Evolutionary conservation across 768 basidiomycete genomes (phyloP), one percentile per base, ranked within the genome.

Genomic region (Phaeotremella skinneri): DNA sequence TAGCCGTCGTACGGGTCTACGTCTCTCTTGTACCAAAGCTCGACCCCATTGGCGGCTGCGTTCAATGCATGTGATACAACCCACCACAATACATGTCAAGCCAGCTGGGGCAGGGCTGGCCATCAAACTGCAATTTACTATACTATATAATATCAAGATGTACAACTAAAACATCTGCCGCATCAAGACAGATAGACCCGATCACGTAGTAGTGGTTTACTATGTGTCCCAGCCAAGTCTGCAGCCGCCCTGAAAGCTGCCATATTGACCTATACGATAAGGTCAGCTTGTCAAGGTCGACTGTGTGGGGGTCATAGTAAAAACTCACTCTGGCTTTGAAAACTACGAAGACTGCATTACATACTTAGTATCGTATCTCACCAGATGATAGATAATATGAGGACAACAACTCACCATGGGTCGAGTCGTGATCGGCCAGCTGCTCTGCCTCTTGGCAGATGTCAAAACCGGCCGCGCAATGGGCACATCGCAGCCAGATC

Each of bases 401-500:
- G 26, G 4, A 32, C 20, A 9, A 6, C 6, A 23, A 61, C 73
- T 56, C 32, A 76, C 73, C 77, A 70, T 94, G 92, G 0, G 83
- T 85, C 59, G 83, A 81, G 66, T 92, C 83, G 70, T 96, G 92
- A 45, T 87, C 87, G 69, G 90, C 90, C 26, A 88, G 78, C 47
- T 79, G 81, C 75, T 92, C 88, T 67, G 92, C 94, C 29, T 82
- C 82, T 41, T 85, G 85, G 77, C 93, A 96, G n/a, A 94, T 79
- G 73, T 97, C 93, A 65, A 83, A 85, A 4, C 74, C 74, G 3
- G 61, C 67, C 0, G 82, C 82, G 70, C 92, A 96, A 70, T 91
- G 90, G 3, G 85, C 90, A 69, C 93, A 97, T 65, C 88, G 84
- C 77, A 86, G 88, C 93, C 93, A 97, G 65, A 85, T 83, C 16